Percentiles rank a stretch among this genome's conserved stretches.
These are phyloP conservation scores for Hypoxylon sp. DNA, from an alignment of 2,329 filamentous ascomycete species.

Conservation along the genomic window DNA sequence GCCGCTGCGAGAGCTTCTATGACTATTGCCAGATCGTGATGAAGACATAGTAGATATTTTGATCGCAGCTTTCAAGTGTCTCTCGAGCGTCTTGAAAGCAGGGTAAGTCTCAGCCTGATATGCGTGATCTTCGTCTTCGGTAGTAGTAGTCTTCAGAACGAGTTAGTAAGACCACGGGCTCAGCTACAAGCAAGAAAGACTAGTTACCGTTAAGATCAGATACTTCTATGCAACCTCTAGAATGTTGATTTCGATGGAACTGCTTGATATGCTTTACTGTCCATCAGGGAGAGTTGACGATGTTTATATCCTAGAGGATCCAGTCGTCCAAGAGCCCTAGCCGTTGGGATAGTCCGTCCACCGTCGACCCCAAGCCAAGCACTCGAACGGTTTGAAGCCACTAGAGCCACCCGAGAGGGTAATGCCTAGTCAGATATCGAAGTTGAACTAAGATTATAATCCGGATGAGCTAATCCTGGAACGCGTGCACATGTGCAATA, in stretches of 20 bases:
- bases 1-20: slow-evolving; percentile 47
- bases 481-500: slow-evolving; percentile 17
- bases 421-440: slow-evolving; percentile 16
- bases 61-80: slow-evolving; percentile 2
- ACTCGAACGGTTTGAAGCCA: slow-evolving; percentile 16
- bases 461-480: slow-evolving; percentile 32
- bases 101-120: neutral
- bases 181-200: neutral
- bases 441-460: slow-evolving; percentile 15
- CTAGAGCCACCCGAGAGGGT: slow-evolving; percentile 25
- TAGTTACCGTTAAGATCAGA: slow-evolving; percentile 9
- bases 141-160: slow-evolving; percentile 1
- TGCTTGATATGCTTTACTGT: slow-evolving; percentile 9
- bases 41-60: slow-evolving; percentile 50
- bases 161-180: slow-evolving; percentile 10
- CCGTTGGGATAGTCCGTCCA: neutral
- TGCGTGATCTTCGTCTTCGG: slow-evolving; percentile 5
- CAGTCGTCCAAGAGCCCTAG: slow-evolving; percentile 3
- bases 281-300: slow-evolving; percentile 4
- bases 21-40: slow-evolving; percentile 48
- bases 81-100: neutral
- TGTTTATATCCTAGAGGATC: slow-evolving; percentile 38
- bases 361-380: neutral
- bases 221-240: neutral
- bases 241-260: slow-evolving; percentile 1